Conservation (phyloP, 768 basidiomycete genomes). For the Paxillus ammoniavirescens region DNA sequence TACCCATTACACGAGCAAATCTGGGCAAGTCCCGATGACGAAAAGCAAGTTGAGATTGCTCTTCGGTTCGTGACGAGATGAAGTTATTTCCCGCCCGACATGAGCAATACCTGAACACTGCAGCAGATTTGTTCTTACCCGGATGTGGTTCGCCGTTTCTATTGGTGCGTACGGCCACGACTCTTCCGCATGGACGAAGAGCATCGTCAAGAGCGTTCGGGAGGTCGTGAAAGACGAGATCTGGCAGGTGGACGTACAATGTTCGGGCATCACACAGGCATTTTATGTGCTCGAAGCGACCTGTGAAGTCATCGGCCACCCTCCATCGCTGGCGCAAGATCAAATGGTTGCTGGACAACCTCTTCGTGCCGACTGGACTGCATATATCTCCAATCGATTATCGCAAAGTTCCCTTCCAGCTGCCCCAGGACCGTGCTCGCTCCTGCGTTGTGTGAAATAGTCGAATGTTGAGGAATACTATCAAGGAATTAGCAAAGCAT, state of each 20-base stretch:
- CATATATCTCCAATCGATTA: constrained; percentile 43
- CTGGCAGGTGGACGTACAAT: constrained; percentile 50
- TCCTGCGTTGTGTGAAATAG: constrained; percentile 51
- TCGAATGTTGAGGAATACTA: constrained; percentile 70
- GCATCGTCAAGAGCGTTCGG: constrained; percentile 44
- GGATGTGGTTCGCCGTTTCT: constrained; percentile 63
- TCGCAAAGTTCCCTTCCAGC: neutral
- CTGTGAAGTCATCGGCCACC: constrained; percentile 66
- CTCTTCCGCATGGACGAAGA: constrained; percentile 32
- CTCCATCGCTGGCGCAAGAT: constrained; percentile 9
- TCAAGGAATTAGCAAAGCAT: constrained; percentile 63
- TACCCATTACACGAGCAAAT: constrained; percentile 42
- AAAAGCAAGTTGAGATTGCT: constrained; percentile 54
- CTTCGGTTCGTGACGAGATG: constrained; percentile 44
- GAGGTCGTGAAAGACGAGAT: constrained; percentile 57
- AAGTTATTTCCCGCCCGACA: neutral
- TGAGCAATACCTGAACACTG: constrained; percentile 1
- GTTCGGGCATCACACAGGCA: constrained; percentile 23
- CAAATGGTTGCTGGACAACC: constrained; percentile 1
- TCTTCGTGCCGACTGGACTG: constrained; percentile 65
- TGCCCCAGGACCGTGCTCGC: constrained; percentile 1
- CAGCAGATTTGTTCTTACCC: constrained; percentile 59
- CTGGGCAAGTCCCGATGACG: constrained; percentile 61
- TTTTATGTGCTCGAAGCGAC: constrained; percentile 68
- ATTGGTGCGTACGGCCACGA: constrained; percentile 39